A percentile compares a stretch with the other conserved stretches of the same genome.
These are phyloP conservation scores for Mycena rosella DNA, from an alignment of 768 basidiomycete genomes.

Conservation along the genomic window DNA sequence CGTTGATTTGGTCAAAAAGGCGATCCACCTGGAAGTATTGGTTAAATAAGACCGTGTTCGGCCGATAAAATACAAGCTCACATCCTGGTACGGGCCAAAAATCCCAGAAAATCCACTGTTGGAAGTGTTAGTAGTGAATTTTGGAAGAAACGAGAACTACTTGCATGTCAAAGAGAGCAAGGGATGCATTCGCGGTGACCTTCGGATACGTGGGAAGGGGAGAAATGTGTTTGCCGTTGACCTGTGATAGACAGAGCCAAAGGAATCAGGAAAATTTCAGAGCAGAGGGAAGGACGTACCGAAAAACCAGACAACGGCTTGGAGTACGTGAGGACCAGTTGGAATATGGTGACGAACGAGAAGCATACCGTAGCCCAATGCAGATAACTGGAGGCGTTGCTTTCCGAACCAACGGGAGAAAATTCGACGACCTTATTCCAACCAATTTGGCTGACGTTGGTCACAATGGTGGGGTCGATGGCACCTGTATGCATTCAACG, in stretches of 20 bases:
- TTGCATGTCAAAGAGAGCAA: slow-evolving; percentile 83
- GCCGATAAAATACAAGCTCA: slow-evolving; percentile 46
- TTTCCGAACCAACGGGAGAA: slow-evolving; percentile 69
- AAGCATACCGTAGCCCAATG: slow-evolving; percentile 71
- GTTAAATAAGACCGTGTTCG: background rate
- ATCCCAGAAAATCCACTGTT: slow-evolving; percentile 77
- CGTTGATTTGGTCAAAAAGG: slow-evolving; percentile 69
- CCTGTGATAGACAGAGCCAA: slow-evolving; percentile 53
- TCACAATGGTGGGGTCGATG: slow-evolving; percentile 77
- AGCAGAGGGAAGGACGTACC: slow-evolving; percentile 50
- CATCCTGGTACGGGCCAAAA: slow-evolving; percentile 84
- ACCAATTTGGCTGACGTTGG: slow-evolving; percentile 67
- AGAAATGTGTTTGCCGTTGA: slow-evolving; percentile 65
- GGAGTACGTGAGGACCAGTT: background rate
- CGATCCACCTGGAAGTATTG: slow-evolving; percentile 66
- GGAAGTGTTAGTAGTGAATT: slow-evolving; percentile 6
- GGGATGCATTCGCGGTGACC: slow-evolving; percentile 64
- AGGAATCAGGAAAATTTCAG: background rate
- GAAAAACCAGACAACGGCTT: slow-evolving; percentile 63
- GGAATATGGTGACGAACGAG: background rate
- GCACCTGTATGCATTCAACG: slow-evolving; percentile 64
- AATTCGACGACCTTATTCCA: slow-evolving; percentile 87
- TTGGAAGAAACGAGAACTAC: slow-evolving; percentile 44
- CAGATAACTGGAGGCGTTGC: slow-evolving; percentile 76
- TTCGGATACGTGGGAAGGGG: slow-evolving; percentile 76